These are phyloP conservation scores for Huntiella moniliformis DNA, from an alignment of 2,329 filamentous ascomycete genomes.

Conservation along the genomic window DNA sequence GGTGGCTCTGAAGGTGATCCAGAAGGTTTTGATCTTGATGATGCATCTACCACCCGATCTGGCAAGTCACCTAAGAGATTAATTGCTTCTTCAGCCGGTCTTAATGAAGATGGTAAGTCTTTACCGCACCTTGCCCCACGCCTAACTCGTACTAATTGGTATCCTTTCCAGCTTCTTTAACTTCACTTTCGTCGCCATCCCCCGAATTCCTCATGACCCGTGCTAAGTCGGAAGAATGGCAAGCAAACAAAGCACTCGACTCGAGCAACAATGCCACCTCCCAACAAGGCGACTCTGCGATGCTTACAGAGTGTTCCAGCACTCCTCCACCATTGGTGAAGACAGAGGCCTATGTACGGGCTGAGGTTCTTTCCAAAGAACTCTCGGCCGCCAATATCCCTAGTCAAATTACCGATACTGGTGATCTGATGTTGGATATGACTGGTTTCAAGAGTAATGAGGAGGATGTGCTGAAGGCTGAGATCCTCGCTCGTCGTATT, in stretches of 20 bases:
- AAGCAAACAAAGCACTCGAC: conserved; percentile 21
- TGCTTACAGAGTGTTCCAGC: conserved; percentile 40
- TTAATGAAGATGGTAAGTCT: conserved; percentile 19
- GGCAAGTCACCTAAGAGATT: conserved; percentile 26
- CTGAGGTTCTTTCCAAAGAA: conserved; percentile 68
- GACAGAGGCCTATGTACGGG: conserved; percentile 63
- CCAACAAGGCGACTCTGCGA: conserved; percentile 23
- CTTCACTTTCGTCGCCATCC: conserved; percentile 35
- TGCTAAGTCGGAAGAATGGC: conserved; percentile 27
- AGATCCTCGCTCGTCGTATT: conserved; percentile 84
- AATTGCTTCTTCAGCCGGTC: conserved; percentile 20
- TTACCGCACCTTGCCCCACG: not conserved
- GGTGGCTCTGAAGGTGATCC: conserved; percentile 10
- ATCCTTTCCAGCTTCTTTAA: conserved; percentile 27
- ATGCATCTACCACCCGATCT: conserved; percentile 48
- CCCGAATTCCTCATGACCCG: conserved; percentile 29
- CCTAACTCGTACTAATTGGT: not conserved
- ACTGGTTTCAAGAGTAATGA: conserved; percentile 89
- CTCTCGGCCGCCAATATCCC: conserved; percentile 82
- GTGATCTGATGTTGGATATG: conserved; percentile 97
- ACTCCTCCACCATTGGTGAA: conserved; percentile 58
- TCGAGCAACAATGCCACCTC: conserved; percentile 17
- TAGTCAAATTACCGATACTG: conserved; percentile 75
- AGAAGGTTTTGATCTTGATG: conserved; percentile 28
- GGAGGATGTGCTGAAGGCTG: conserved; percentile 75